Base-by-base conservation (phyloP, 768 basidiomycete species). In the Lanmaoa rubissima region DNA sequence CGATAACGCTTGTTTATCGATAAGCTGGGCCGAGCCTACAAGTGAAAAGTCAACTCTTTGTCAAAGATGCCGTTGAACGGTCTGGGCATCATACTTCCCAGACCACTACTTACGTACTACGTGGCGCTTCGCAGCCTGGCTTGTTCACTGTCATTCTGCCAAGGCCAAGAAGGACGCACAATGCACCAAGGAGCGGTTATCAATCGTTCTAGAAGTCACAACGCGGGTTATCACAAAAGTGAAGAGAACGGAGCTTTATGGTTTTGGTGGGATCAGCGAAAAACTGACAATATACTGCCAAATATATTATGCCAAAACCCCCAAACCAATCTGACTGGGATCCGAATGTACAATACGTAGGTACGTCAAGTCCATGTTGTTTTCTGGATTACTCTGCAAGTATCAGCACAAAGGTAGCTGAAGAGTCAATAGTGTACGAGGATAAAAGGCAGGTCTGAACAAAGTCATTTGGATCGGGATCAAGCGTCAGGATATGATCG, bases 301-400 rank as follows among this genome's bases (percentile, higher is more conserved):
- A 40, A 52, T 41, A 19, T 38, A 34, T 40, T 34, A n/a, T 49
- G 4, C 24, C 19, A 17, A 32, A 16, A 21, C 31, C 13, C 11
- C 44, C n/a, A 48, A 49, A 52, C 45, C 1, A 28, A 2, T 24
- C 17, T 39, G 54, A 65, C 47, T 35, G 62, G 21, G 21, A 24
- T 58, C 57, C 57, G 16, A 51, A 17, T 35, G 28, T 64, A 95
- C 73, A 24, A 24, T 24, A 24, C 21, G 77, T 94, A 95, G 59
- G 93, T 94, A 95, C 59, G 94, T 85, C 67, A 90, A 74, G 35
- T 92, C 90, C 91, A 90, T 78, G 90, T 91, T 75, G 72, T 92
- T 89, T 58, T 82, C 83, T 48, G 49, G 24, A 60, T 59, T 58
- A 59, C 35, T 46, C 53, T 57, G 26, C 48, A 39, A 34, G 28